Conservation (phyloP, 306 rosid genomes). For the Gleditsia sinensis region DNA sequence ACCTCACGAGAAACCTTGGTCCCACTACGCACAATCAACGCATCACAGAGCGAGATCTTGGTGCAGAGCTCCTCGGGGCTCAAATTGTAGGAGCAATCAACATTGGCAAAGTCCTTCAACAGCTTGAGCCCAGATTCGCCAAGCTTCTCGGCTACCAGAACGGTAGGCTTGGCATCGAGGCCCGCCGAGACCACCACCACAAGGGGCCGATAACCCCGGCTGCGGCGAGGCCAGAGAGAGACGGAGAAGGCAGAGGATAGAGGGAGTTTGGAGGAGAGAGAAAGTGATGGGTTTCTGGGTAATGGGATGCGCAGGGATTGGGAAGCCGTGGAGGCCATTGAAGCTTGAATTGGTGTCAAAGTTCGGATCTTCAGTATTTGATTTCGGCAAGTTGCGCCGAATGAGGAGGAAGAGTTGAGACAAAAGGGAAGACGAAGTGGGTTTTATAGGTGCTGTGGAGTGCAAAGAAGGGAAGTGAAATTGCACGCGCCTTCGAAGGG, state of each 20-base stretch:
- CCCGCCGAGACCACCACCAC: conserved; percentile 58
- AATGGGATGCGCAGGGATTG: conserved; percentile 49
- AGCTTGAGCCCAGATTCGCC: conserved; percentile 79
- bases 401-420: not conserved
- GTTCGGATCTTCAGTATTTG: not conserved
- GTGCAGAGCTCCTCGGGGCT: conserved; percentile 90
- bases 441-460: not conserved
- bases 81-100: conserved; percentile 83
- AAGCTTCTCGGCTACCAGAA: conserved; percentile 93
- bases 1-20: conserved; percentile 93
- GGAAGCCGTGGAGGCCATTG: conserved; percentile 59
- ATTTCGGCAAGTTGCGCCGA: not conserved
- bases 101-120: conserved; percentile 81
- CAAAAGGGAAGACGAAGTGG: not conserved
- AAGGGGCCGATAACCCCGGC: conserved; percentile 22
- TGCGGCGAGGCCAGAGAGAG: conserved; percentile 37
- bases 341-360: not conserved
- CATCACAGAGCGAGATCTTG: conserved; percentile 98
- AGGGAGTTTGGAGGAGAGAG: conserved; percentile 67
- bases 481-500: not conserved
- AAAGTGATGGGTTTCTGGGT: conserved; percentile 37
- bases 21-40: conserved; percentile 91
- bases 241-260: conserved; percentile 61
- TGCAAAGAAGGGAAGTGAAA: not conserved
- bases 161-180: conserved; percentile 83